phyloP scores from a whole-genome alignment of 2,329 filamentous ascomycete genomes.

The Lachnellula willkommii region DNA sequence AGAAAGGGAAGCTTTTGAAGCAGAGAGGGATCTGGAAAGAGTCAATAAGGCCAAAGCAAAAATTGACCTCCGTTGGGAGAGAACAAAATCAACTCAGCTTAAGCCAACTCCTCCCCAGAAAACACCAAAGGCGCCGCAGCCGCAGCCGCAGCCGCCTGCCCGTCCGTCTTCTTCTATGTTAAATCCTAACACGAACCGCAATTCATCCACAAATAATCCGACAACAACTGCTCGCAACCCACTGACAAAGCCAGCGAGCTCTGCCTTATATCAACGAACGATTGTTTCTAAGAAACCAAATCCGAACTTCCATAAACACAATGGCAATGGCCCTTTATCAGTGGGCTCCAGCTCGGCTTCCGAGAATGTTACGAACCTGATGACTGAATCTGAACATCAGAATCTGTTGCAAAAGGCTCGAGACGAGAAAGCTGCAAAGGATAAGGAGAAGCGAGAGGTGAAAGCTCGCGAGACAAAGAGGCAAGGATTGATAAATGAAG shows the following conservation, averaged over 20 bases:
- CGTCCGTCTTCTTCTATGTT: no score
- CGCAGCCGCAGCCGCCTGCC: no score
- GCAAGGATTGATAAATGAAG: conserved; percentile 5
- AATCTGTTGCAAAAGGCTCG: not conserved
- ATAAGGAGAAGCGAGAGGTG: not conserved
- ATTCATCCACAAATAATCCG: no score
- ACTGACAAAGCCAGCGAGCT: no score
- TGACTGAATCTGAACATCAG: not conserved
- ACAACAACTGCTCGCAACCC: no score
- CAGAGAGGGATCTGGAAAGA: not conserved
- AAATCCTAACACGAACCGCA: no score
- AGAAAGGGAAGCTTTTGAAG: not conserved
- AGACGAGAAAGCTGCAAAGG: not conserved
- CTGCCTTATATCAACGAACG: not conserved
- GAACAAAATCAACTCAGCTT: not conserved
- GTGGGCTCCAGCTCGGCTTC: not conserved
- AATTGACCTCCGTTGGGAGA: not conserved
- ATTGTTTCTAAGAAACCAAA: not conserved
- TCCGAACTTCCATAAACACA: not conserved
- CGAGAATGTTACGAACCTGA: not conserved
- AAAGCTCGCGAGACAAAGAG: conserved; percentile 1
- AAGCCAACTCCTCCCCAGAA: not conserved
- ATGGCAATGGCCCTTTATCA: not conserved
- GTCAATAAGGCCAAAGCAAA: not conserved
- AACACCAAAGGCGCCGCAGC: not conserved